Base-by-base conservation (phyloP, 495 filamentous ascomycete genomes). In the Aspergillus carlsbadensis region DNA sequence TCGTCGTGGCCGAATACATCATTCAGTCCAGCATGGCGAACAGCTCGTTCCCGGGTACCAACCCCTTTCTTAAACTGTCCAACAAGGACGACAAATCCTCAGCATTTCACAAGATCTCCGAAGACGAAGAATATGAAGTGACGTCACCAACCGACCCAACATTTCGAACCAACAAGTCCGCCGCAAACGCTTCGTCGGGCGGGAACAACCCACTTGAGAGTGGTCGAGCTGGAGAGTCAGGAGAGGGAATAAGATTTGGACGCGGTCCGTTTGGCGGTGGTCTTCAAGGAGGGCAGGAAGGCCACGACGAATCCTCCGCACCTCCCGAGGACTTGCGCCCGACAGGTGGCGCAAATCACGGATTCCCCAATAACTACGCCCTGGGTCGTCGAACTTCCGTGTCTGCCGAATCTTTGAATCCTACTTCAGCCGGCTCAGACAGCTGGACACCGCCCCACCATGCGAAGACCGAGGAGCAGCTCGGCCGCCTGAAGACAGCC, bases 391-490 rank as follows among this genome's bases (percentile, higher is more conserved):
- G 94, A 42, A 96, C 92, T 18, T 98, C 94, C 6, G 95, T 98
- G 29, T 98, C 95, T 44, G 94, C 94, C 44, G 94, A 98, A 72
- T 96, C 91, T 3, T 79, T 98, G 59, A 96, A 95, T 70, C 94
- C 94, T 14, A 87, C 87, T 33, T 86, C 88, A 6, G 85, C 90
- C 34, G 81, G 83, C 55, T 84, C 88, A 62, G 91, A 93, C 56
- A 94, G 92, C 69, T 98, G 94, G 94, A 80, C 85, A 10, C 90
- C 94, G 13, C 94, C 94, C 0, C 80, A 82, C 59, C 89, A 94
- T 65, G 80, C 82, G 45, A 98, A 98, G 75, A 83, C 89, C 0
- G 63, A 76, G 5, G 92, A 96, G 10, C 94, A 98, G 72, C 67
- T 94, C 31, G 65, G 77, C 8, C 87, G 95, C 20, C 77, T 98